Evolutionary conservation across 768 basidiomycete species (phyloP).

Genomic region (Leccinum fibrillosum): DNA sequence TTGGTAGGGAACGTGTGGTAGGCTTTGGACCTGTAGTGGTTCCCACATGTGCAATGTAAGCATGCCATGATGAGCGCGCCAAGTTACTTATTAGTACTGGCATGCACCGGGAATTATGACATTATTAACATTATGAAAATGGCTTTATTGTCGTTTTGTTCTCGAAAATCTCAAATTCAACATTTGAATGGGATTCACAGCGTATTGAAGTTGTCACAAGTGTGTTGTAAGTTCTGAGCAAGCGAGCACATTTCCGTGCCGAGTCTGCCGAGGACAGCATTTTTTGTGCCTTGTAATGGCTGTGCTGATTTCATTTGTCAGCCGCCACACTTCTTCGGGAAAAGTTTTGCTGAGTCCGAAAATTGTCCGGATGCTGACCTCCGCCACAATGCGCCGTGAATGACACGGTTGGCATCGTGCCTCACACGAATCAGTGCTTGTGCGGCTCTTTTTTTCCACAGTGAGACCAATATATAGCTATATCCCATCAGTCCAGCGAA

Average conservation of each 20-base stretch:
- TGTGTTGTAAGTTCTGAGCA: no score
- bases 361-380: background rate
- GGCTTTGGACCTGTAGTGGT: background rate
- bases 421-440: background rate
- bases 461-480: background rate
- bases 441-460: background rate
- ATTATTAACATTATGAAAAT: no score
- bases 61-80: no score
- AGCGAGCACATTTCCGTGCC: background rate
- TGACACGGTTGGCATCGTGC: background rate
- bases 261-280: background rate
- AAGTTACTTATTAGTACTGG: no score
- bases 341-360: background rate
- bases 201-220: no score
- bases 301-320: background rate
- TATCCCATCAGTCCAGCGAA: background rate
- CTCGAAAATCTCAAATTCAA: no score
- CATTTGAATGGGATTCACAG: no score
- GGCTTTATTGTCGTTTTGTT: no score
- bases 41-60: background rate
- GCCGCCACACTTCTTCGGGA: background rate
- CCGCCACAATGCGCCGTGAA: background rate
- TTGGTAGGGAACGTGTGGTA: conserved; percentile 7
- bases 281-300: background rate
- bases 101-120: no score